Evolutionary conservation across 495 filamentous ascomycete species (phyloP), one percentile per base, ranked within the genome.

Genomic region (Massariosphaeria phaeospora): DNA sequence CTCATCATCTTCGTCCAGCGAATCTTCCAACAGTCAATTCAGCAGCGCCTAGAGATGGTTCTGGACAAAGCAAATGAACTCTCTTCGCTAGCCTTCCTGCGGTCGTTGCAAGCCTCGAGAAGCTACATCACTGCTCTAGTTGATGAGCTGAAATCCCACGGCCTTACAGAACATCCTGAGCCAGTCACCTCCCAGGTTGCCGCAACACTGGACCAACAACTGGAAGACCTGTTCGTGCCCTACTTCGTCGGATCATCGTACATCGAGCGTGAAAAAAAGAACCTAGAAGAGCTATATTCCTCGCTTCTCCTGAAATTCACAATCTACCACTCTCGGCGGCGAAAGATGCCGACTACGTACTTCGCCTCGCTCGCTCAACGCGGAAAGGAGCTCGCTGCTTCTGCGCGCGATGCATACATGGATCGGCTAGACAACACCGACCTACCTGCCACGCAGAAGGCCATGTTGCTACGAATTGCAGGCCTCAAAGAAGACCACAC

Each of bases 1-100:
- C 72, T 99, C 38, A 80, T 82, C 31, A 88, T 88, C 55, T 99
- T 99, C 59, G 72, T 97, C 24, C 94, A 97, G 69, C 80, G 94
- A 27, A 84, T 99, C 5, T 99, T 97, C 67, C 91, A 99, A 66
- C 94, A 99, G 67, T 96, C 91, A 2, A 85, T 98, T 56, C 94
- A 97, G 66, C 93, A 97, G 69, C 76, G 90, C 2, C 76, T 99
- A 11, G 94, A 99, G 62, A 89, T 95, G 86, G 90, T 99, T 8
- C 75, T 99, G 36, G 89, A 95, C 53, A 96, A 95, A 70, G 91
- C 94, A 11, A 86, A 85, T 59, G 83, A 83, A 7, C 81, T 96
- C 34, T 97, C 94, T 1, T 89, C 89, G 3, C 73, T 99, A 20
- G 91, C 94, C 3, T 97, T 95, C 66, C 75, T 99, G 0, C 83